A percentile compares a stretch with the other conserved stretches of the same genome.
Conservation (phyloP, 352 stramenopile genomes). For the Phytophthora pluvialis region DNA sequence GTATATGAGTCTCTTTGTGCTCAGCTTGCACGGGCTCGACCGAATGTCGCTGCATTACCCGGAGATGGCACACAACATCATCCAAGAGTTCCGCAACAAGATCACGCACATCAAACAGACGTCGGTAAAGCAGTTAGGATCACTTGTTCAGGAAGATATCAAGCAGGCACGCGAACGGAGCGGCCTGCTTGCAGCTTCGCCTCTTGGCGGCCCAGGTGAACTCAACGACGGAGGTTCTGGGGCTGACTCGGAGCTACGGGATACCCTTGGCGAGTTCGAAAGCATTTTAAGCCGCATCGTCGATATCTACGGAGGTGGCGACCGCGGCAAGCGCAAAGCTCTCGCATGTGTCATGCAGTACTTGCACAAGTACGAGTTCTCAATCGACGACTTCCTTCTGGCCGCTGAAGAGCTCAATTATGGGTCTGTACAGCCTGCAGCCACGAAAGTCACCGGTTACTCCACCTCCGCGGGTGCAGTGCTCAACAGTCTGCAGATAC, state of each 20-base stretch:
- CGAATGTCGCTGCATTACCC: conserved; percentile 79
- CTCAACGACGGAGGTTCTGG: neutral
- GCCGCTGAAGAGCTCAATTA: conserved; percentile 63
- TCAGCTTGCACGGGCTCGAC: conserved; percentile 75
- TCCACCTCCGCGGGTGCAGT: conserved; percentile 20
- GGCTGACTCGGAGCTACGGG: conserved; percentile 45
- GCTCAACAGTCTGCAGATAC: conserved; percentile 66
- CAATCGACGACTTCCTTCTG: conserved; percentile 70
- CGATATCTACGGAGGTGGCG: conserved; percentile 67
- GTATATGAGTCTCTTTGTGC: conserved; percentile 79
- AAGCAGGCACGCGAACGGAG: conserved; percentile 44
- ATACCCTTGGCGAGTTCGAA: conserved; percentile 66
- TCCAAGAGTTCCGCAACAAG: conserved; percentile 82
- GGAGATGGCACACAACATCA: conserved; percentile 80
- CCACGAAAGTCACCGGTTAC: conserved; percentile 15
- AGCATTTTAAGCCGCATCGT: conserved; percentile 60
- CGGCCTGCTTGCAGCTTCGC: conserved; percentile 32
- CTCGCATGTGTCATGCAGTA: conserved; percentile 78
- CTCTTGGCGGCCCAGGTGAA: neutral
- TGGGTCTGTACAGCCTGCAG: conserved; percentile 1
- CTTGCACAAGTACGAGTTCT: conserved; percentile 86
- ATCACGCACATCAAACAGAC: conserved; percentile 82
- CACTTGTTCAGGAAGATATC: conserved; percentile 41
- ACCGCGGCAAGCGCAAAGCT: conserved; percentile 77
- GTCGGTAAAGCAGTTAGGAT: conserved; percentile 41